Base-by-base conservation (phyloP, 192 early-diverging fungal genomes). In the Rhizophagus clarus region DNA sequence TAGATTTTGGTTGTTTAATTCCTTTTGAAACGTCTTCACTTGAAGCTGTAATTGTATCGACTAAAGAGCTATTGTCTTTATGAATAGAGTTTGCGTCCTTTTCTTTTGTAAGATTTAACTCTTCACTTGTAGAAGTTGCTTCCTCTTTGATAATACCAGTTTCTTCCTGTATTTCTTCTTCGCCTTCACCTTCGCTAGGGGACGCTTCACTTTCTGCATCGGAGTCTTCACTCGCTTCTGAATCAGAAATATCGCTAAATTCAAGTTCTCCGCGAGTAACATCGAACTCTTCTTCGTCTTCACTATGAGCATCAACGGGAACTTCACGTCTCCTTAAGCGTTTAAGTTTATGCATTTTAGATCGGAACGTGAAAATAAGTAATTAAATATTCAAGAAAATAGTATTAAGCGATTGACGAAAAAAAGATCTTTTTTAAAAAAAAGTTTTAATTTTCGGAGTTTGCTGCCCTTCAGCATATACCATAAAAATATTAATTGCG, bases 221-320 rank as follows among this genome's bases (percentile, higher is more conserved):
- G 22, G 34, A 42, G 15, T 79, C 77, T 42, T 79, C 77, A 20
- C 64, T 68, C 29, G 45, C 76, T 3, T 78, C 76, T 7, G 76
- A 79, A 7, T 37, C 64, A n/a, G 77, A 79, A 32, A 79, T 7
- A 69, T 79, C 77, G 47, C 77, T 79, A 24, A 69, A 29, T n/a
- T 51, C 77, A 15, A 77, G 61, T 26, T 26, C 47, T 26, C 61
- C 76, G 10, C 60, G 62, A 7, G 62, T 56, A 14, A 60, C 22
- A 7, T 47, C 67, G 22, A 69, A 51, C n/a, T 79, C 77, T 12
- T 79, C 77, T 32, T 79, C 77, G 77, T 79, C 77, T 63, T 79
- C 77, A 45, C 64, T 69, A 69, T 79, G 66, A 37, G 69, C 66
- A 42, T 79, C 77, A 32, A 32, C 40, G 7, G 61, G 37, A 22